Conservation (phyloP, 2,329 filamentous ascomycete genomes). For the Fusarium duplospermum region DNA sequence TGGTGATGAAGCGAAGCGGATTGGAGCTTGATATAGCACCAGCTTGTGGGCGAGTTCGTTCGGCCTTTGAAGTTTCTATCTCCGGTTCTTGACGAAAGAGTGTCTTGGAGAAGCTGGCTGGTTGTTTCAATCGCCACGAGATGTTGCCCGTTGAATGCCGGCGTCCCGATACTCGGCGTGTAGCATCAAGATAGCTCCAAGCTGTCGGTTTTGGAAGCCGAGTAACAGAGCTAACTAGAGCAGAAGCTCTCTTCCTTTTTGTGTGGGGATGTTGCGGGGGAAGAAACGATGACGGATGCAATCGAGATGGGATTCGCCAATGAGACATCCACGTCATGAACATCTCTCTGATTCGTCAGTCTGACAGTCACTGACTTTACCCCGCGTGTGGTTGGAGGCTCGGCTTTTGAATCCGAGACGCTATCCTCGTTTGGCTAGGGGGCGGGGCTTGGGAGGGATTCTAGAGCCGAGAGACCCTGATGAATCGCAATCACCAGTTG, state of each 20-base stretch:
- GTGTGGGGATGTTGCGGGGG: slow-evolving; percentile 1
- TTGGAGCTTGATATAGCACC: neutral
- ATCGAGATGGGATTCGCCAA: neutral
- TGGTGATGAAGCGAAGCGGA: neutral
- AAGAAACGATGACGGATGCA: neutral
- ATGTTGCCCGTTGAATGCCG: neutral
- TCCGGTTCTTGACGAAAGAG: neutral
- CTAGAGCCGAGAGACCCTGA: neutral
- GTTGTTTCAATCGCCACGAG: neutral
- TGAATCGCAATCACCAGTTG: neutral
- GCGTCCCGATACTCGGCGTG: neutral
- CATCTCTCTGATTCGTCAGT: neutral
- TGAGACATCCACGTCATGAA: neutral
- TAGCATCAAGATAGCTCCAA: neutral
- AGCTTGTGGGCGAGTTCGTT: neutral
- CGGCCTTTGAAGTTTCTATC: neutral
- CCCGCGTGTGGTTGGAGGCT: slow-evolving; percentile 4
- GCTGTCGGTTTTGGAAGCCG: neutral
- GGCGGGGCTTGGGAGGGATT: neutral
- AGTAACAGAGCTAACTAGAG: neutral
- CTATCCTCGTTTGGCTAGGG: neutral
- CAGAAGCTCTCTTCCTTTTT: neutral
- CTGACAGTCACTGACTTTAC: neutral
- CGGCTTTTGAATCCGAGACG: slow-evolving; percentile 14
- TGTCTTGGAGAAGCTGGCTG: neutral